Evolutionary conservation across 179 eudicot species (phyloP).

Genomic region (Corrigiola litoralis): DNA sequence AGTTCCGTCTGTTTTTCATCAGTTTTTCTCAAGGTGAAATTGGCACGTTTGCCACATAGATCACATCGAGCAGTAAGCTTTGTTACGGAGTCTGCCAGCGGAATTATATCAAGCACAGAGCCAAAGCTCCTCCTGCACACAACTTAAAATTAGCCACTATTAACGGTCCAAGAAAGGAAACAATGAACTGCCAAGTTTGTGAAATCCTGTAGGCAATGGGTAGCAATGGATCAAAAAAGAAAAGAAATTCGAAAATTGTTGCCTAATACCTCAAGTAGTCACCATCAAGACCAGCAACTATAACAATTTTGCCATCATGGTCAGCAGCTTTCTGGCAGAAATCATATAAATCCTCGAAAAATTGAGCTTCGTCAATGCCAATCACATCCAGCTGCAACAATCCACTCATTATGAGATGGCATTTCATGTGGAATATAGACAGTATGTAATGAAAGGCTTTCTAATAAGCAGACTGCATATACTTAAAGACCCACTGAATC

Average conservation of each 20-base stretch:
- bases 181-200: not conserved
- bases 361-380: conserved; percentile 97
- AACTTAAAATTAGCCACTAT: conserved; percentile 1
- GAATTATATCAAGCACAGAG: conserved; percentile 76
- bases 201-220: not conserved
- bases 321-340: conserved; percentile 93
- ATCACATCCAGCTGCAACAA: conserved; percentile 78
- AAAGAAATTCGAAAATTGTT: not conserved
- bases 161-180: not conserved
- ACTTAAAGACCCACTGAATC: not conserved
- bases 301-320: conserved; percentile 70
- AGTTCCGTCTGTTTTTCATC: conserved; percentile 66
- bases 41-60: conserved; percentile 72
- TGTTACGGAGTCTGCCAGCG: conserved; percentile 80
- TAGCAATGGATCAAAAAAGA: not conserved
- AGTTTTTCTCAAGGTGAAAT: conserved; percentile 75
- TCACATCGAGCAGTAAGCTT: conserved; percentile 87
- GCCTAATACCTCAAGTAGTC: conserved; percentile 81
- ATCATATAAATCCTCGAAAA: conserved; percentile 82
- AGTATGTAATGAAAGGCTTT: not conserved
- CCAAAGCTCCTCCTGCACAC: conserved; percentile 81
- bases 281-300: conserved; percentile 96
- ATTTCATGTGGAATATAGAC: not conserved
- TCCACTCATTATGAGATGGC: not conserved
- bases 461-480: not conserved